Evolutionary conservation across 306 rosid species (phyloP), one percentile per base, ranked within the genome.

Genomic region (Cucumis melo): DNA sequence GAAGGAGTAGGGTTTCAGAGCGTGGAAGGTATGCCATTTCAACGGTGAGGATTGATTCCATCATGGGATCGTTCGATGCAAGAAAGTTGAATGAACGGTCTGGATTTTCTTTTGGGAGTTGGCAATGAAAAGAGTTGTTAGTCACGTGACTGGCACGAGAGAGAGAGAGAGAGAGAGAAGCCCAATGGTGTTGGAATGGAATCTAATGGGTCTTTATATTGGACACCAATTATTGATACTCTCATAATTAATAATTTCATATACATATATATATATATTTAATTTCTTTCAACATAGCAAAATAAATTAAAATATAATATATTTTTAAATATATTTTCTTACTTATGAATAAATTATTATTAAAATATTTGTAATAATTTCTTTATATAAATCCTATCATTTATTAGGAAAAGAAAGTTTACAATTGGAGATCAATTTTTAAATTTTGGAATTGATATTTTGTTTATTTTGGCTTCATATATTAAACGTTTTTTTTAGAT

Each of bases 1-100:
- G 67, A 19, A 72, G 63, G 73, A 77, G 54, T 46, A 55, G 67
- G 80, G 41, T 42, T 68, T 67, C 59, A 27, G 21, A 59, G 72
- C 42, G 17, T 8, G 5, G 77, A 39, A 73, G 68, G 85, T 72
- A 66, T 34, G 77, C 63, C 0, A 7, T 77, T 78, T 85, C 4
- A 68, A 87, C 91, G 89, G 89, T 78, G 8, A n/a, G 21, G 74
- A 78, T 76, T 61, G 2, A 3, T 29, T 44, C 11, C 3, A 60
- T 76, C 27, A 9, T 72, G 27, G 60, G 29, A 27, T 24, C 4
- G 50, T 68, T 67, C 1, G 57, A 50, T 48, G 76, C 6, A 53
- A 9, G 61, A 6, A 17, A 73, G 34, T 73, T 29, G 1, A 19
- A 29, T 51, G 11, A 7, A 73, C 48, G 62, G 48, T 32, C 29